phyloP scores from a whole-genome alignment of 139 green algal species.

The Choricystis sp. region DNA sequence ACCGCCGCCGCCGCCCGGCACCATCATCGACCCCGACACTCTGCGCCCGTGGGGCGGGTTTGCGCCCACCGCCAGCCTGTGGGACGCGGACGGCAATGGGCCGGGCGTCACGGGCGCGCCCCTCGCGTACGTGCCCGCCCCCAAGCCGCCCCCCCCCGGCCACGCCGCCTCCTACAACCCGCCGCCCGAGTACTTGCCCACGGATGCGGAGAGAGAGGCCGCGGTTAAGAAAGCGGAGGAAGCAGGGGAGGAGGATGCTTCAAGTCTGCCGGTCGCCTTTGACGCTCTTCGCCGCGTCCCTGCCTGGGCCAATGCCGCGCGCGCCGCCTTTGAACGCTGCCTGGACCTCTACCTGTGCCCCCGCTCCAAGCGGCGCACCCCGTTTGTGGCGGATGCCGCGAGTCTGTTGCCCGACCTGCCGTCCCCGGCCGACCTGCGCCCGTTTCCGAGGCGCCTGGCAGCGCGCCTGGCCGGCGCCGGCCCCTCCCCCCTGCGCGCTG shows the following conservation, averaged over 20 bases:
- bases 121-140: slow-evolving; percentile 78
- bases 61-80: slow-evolving; percentile 67
- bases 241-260: slow-evolving; percentile 30
- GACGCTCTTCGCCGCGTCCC: slow-evolving; percentile 53
- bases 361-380: slow-evolving; percentile 37
- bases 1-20: slow-evolving; percentile 10
- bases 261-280: slow-evolving; percentile 47
- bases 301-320: slow-evolving; percentile 73
- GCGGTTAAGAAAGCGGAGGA: slow-evolving; percentile 53
- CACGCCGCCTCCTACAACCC: slow-evolving; percentile 94
- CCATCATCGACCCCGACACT: slow-evolving; percentile 7
- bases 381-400: slow-evolving; percentile 38
- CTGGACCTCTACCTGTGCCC: slow-evolving; percentile 97
- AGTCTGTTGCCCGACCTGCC: slow-evolving; percentile 79
- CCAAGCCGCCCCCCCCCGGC: slow-evolving; percentile 75
- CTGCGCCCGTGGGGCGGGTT: not conserved
- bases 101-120: slow-evolving; percentile 30
- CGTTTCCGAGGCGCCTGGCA: slow-evolving; percentile 68
- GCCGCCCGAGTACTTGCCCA: slow-evolving; percentile 83
- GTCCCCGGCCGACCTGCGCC: slow-evolving; percentile 79
- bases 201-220: slow-evolving; percentile 66
- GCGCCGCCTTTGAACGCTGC: slow-evolving; percentile 95
- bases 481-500: slow-evolving; percentile 19
- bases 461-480: slow-evolving; percentile 36
- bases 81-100: slow-evolving; percentile 63